Evolutionary conservation across 2,329 filamentous ascomycete genomes (phyloP), one percentile per base, ranked within the genome.

Genomic region (Diaporthe batatas): DNA sequence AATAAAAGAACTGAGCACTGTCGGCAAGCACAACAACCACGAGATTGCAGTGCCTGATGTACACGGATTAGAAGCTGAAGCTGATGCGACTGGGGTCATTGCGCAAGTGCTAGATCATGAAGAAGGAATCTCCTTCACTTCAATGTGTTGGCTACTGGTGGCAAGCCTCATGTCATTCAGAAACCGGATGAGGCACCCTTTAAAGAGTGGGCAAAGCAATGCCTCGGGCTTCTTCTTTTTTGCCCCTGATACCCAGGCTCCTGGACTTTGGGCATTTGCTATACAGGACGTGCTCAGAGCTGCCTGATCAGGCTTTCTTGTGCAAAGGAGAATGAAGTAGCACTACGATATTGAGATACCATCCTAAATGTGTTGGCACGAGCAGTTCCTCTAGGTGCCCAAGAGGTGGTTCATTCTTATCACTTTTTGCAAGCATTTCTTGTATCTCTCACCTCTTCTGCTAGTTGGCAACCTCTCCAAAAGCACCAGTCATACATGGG

Each of bases 1-100:
- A 39, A 67, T 14, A 12, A 21, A 36, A 39, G 14, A 23, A 25
- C 6, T 2, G 25, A 21, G 47, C 29, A 39, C 32, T 67, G 14
- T 14, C 11, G 14, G 44, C 44, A 23, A 51, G 32, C n/a, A 25
- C 62, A 67, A 32, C 62, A 51, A 67, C 21, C n/a, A 53, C n/a
- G 8, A 7, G n/a, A 21, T 39, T 5, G 32, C 7, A 4, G 10
- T 12, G n/a, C 14, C 16, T 53, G 36, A 39, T 34, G 4, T 3
- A 12, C 21, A 29, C 18, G 32, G 16, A 3, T 23, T 29, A 18
- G n/a, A 10, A 36, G 12, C 32, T 53, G 4, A 42, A 16, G 39
- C 39, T 42, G 7, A 47, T 1, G 7, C 3, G 29, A 39, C 11
- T 23, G 44, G 32, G 21, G 18, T 29, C 25, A 10, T 34, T 25